Conservation (phyloP, 495 filamentous ascomycete genomes). For the Aspergillus nanangensis region DNA sequence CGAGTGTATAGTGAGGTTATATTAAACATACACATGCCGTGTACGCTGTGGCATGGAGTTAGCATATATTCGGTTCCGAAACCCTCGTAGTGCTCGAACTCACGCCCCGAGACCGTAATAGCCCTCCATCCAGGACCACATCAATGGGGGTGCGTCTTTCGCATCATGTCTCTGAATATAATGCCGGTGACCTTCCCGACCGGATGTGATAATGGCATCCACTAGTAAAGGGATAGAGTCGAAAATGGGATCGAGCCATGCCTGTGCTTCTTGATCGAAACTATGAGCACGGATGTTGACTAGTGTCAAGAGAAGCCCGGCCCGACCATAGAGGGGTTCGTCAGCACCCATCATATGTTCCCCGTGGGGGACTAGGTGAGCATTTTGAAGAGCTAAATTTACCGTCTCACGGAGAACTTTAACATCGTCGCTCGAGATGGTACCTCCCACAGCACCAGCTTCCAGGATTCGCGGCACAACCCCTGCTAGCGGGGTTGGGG, state of each 20-base stretch:
- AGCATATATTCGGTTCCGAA: not conserved
- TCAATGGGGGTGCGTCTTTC: conserved; percentile 34
- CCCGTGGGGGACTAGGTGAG: conserved; percentile 22
- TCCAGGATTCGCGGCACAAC: conserved; percentile 23
- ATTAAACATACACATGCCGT: conserved; percentile 32
- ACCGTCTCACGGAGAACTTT: conserved; percentile 24
- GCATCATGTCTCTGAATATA: conserved; percentile 26
- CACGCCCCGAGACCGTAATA: conserved; percentile 39
- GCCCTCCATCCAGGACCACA: conserved; percentile 44
- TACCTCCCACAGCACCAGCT: conserved; percentile 6
- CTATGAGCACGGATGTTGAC: conserved; percentile 29
- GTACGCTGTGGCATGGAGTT: conserved; percentile 19
- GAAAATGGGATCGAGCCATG: conserved; percentile 18
- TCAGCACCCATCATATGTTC: conserved; percentile 33
- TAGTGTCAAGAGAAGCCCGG: conserved; percentile 38
- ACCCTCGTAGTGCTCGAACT: conserved; percentile 8
- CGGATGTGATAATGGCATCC: conserved; percentile 29
- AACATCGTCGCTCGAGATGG: conserved; percentile 20
- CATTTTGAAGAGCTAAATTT: conserved; percentile 28
- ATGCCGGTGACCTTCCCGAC: conserved; percentile 27
- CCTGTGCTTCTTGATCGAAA: conserved; percentile 13
- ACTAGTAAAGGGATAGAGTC: conserved; percentile 26
- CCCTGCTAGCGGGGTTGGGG: conserved; percentile 25
- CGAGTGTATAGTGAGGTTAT: too few species aligned
- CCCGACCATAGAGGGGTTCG: conserved; percentile 40